These are phyloP conservation scores for Aquilaria agallochum DNA, from an alignment of 441 rosid genomes.

Conservation along the genomic window DNA sequence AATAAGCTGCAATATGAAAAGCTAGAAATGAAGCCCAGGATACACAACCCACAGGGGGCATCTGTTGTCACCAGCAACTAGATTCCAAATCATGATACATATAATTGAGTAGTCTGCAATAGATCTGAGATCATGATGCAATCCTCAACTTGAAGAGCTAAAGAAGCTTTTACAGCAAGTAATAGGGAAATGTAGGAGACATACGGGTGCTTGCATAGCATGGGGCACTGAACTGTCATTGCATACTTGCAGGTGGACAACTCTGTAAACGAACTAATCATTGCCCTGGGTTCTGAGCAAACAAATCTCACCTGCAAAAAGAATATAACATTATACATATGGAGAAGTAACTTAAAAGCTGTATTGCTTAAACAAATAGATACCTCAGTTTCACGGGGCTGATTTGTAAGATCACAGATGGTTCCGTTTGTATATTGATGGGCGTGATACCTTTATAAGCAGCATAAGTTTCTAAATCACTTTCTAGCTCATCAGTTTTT, in stretches of 20 bases:
- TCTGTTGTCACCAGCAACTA: not conserved
- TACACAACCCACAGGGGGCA: not conserved
- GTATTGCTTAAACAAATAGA: slow-evolving; percentile 2
- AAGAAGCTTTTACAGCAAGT: not conserved
- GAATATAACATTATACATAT: not conserved
- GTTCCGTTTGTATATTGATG: slow-evolving; percentile 88
- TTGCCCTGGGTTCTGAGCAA: slow-evolving; percentile 85
- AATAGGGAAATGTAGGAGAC: slow-evolving; percentile 21
- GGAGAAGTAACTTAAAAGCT: not conserved
- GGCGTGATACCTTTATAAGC: slow-evolving; percentile 69
- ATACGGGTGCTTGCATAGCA: slow-evolving; percentile 93
- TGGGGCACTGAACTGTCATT: slow-evolving; percentile 71
- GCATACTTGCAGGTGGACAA: slow-evolving; percentile 98
- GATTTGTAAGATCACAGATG: slow-evolving; percentile 77
- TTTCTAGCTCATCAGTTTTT: not conserved
- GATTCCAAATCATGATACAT: no score
- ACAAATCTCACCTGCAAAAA: slow-evolving; percentile 83
- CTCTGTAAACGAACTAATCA: slow-evolving; percentile 89
- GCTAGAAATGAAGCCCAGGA: slow-evolving; percentile 10
- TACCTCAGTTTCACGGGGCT: slow-evolving; percentile 92
- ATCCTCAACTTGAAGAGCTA: no score
- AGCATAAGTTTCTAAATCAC: not conserved
- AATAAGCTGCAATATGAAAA: slow-evolving; percentile 46
- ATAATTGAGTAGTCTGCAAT: no score
- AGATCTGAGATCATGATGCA: no score